Evolutionary conservation across 495 filamentous ascomycete species (phyloP).

Genomic region (Penicillium herquei): DNA sequence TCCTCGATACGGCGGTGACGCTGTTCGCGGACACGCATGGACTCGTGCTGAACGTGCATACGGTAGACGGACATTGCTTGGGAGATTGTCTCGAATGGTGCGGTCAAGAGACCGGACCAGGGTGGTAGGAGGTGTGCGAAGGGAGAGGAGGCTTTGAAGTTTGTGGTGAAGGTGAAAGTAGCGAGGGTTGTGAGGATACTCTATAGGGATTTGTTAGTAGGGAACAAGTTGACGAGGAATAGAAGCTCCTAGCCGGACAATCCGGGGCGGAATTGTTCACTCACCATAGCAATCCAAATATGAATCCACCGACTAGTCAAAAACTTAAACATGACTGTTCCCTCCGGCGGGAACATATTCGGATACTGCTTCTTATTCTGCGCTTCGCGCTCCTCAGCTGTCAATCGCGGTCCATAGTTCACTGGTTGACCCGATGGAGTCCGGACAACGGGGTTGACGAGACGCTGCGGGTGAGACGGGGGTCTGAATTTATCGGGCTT

Average conservation of each 20-base stretch:
- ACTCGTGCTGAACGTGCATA: conserved; percentile 64
- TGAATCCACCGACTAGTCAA: conserved; percentile 71
- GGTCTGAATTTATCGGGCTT: conserved; percentile 83
- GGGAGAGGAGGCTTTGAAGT: conserved; percentile 68
- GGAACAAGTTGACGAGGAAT: too few species aligned
- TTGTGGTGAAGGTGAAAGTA: conserved; percentile 62
- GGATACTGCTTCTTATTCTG: conserved; percentile 72
- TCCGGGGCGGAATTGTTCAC: conserved; percentile 23
- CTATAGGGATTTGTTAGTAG: conserved; percentile 33
- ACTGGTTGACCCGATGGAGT: conserved; percentile 35
- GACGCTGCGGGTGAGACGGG: conserved; percentile 72
- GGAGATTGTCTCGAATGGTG: conserved; percentile 60
- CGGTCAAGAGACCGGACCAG: conserved; percentile 53
- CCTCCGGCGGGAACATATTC: conserved; percentile 73
- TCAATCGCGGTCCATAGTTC: conserved; percentile 66
- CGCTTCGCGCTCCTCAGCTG: conserved; percentile 55
- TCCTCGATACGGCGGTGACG: conserved; percentile 69
- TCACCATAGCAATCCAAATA: conserved; percentile 73
- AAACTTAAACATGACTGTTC: conserved; percentile 74
- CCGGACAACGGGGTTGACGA: conserved; percentile 38
- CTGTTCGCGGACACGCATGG: conserved; percentile 62
- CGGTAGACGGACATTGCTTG: conserved; percentile 64
- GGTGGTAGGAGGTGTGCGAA: conserved; percentile 71
- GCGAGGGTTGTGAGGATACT: conserved; percentile 66
- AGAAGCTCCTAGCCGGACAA: too few species aligned